Conservation (phyloP, 345 rosid species). For the Salix purpurea region DNA sequence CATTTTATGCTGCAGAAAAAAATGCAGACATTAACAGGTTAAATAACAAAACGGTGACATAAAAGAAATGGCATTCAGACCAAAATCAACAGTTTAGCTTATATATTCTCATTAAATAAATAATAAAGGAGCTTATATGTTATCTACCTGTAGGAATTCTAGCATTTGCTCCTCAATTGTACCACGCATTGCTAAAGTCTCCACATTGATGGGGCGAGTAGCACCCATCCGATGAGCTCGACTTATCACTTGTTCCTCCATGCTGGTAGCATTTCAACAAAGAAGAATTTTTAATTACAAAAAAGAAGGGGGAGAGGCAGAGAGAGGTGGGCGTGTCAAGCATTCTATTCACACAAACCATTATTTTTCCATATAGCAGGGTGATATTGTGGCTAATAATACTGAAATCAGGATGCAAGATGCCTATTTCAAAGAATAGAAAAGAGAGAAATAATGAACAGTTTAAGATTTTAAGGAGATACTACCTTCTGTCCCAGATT, state of each 20-base stretch:
- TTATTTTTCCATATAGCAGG: no score
- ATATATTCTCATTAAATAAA: background rate
- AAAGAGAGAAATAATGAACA: background rate
- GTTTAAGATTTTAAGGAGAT: background rate
- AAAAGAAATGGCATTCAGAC: no score
- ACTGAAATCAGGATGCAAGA: background rate
- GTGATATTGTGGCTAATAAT: no score
- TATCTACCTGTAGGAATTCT: conserved; percentile 62
- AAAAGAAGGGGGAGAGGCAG: background rate
- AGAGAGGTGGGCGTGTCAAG: no score
- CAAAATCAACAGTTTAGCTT: background rate
- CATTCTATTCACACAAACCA: no score
- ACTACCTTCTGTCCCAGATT: conserved; percentile 95
- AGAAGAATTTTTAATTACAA: background rate
- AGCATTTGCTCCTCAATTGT: conserved; percentile 93
- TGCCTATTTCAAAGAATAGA: background rate
- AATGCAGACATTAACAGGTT: no score
- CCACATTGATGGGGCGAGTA: conserved; percentile 73
- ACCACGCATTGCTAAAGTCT: conserved; percentile 86
- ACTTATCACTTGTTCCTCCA: conserved; percentile 96
- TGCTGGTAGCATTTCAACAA: conserved; percentile 36
- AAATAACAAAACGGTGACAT: no score
- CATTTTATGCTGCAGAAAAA: no score
- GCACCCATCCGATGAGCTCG: conserved; percentile 97
- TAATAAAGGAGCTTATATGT: no score